These are phyloP conservation scores for Tolypocladium tropicale DNA, from an alignment of 2,329 filamentous ascomycete genomes.

Conservation along the genomic window DNA sequence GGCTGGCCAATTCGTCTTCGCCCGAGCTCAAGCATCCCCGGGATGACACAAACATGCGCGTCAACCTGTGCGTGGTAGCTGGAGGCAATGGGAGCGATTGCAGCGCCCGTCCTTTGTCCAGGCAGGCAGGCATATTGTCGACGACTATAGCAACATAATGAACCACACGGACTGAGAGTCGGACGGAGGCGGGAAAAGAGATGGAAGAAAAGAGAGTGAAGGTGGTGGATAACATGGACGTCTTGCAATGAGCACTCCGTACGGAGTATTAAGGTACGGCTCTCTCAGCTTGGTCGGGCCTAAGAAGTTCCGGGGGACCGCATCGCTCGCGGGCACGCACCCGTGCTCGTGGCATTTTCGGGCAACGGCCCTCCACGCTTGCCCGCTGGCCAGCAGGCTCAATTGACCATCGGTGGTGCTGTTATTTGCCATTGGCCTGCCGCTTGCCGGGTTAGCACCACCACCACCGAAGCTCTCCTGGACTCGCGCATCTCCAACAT, in stretches of 20 bases:
- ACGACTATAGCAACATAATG: not conserved
- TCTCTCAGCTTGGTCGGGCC: too few species aligned
- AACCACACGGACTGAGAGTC: too few species aligned
- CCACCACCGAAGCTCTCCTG: not conserved
- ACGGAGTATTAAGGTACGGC: too few species aligned
- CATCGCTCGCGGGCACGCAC: not conserved
- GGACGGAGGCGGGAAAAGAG: too few species aligned
- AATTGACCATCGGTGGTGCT: not conserved
- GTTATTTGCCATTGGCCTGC: not conserved
- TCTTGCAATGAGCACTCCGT: too few species aligned
- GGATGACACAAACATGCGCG: too few species aligned
- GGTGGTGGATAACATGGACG: too few species aligned
- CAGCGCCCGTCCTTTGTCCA: too few species aligned
- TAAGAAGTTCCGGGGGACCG: not conserved
- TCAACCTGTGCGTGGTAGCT: not conserved
- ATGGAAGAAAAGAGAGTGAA: too few species aligned
- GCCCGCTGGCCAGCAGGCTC: too few species aligned
- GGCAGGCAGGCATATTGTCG: not conserved
- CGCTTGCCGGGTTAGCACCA: not conserved
- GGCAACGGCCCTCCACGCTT: not conserved
- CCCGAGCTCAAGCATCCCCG: not conserved
- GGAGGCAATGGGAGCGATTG: too few species aligned
- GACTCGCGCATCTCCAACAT: not conserved
- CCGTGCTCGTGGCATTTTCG: not conserved
- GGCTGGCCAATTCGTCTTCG: not conserved